Evolutionary conservation across 2,329 filamentous ascomycete genomes (phyloP).

Genomic region (Pseudophaeomoniella oleicola): DNA sequence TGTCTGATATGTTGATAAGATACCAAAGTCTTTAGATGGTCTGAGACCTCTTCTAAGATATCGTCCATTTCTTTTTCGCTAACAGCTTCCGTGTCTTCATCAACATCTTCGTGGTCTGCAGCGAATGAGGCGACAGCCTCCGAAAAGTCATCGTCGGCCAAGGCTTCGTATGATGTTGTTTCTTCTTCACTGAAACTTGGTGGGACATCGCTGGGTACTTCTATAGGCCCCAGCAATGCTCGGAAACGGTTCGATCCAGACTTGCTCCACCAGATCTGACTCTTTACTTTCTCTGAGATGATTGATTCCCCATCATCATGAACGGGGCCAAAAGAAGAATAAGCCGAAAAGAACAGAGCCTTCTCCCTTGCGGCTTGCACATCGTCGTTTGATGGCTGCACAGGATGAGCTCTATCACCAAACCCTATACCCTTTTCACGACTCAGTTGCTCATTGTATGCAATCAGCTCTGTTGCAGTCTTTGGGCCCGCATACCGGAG

Average conservation of each 20-base stretch:
- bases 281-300: conserved; percentile 25
- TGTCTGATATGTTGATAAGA: conserved; percentile 50
- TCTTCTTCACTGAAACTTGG: conserved; percentile 4
- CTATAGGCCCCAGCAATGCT: conserved; percentile 16
- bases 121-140: conserved; percentile 27
- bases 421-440: conserved; percentile 11
- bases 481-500: conserved; percentile 22
- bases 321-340: conserved; percentile 33
- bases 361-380: conserved; percentile 5
- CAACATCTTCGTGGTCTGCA: conserved; percentile 18
- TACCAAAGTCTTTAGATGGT: conserved; percentile 45
- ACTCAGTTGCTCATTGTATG: conserved; percentile 22
- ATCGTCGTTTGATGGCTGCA: not conserved
- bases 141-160: conserved; percentile 22
- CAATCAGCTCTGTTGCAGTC: conserved; percentile 12
- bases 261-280: conserved; percentile 31
- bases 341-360: conserved; percentile 25
- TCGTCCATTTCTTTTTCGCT: conserved; percentile 32
- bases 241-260: conserved; percentile 23
- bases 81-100: conserved; percentile 15
- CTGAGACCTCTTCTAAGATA: conserved; percentile 41
- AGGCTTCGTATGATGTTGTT: conserved; percentile 14
- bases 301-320: conserved; percentile 29
- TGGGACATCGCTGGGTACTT: not conserved
- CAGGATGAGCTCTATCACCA: conserved; percentile 6